phyloP scores from a whole-genome alignment of 441 rosid genomes.

The Gossypium gossypioides region DNA sequence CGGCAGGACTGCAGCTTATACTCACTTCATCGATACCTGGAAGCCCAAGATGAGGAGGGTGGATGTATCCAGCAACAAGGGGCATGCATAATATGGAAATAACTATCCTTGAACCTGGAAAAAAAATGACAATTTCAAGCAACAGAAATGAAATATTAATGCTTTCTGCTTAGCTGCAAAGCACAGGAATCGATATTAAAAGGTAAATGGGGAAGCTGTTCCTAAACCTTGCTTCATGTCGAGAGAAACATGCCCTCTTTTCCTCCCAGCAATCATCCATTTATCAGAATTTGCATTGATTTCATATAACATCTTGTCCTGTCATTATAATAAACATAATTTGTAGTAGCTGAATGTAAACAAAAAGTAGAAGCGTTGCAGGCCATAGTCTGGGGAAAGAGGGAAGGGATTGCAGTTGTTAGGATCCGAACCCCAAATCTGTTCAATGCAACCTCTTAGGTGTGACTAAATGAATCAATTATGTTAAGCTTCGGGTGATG shows the following conservation, averaged over 20 bases:
- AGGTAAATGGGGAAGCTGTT: slow-evolving; percentile 6
- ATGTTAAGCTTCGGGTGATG: background rate
- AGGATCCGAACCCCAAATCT: background rate
- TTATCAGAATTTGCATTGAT: slow-evolving; percentile 63
- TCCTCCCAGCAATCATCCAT: slow-evolving; percentile 99
- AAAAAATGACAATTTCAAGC: background rate
- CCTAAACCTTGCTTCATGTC: slow-evolving; percentile 54
- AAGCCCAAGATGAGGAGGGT: slow-evolving; percentile 70
- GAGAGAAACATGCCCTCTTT: slow-evolving; percentile 72
- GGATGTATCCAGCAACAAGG: slow-evolving; percentile 75
- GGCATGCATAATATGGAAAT: slow-evolving; percentile 76
- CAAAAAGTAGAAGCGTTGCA: background rate
- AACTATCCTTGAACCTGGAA: slow-evolving; percentile 66
- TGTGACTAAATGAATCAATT: background rate
- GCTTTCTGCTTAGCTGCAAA: background rate
- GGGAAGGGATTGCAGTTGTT: background rate
- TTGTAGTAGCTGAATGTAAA: background rate
- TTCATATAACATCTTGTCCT: slow-evolving; percentile 85
- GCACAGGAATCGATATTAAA: background rate
- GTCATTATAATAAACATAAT: slow-evolving; percentile 7
- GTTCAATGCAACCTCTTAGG: background rate
- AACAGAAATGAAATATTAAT: background rate
- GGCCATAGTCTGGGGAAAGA: background rate
- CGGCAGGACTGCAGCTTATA: slow-evolving; percentile 76
- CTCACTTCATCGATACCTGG: slow-evolving; percentile 54